Base-by-base conservation (phyloP, 345 rosid genomes). In the Erucastrum elatum region DNA sequence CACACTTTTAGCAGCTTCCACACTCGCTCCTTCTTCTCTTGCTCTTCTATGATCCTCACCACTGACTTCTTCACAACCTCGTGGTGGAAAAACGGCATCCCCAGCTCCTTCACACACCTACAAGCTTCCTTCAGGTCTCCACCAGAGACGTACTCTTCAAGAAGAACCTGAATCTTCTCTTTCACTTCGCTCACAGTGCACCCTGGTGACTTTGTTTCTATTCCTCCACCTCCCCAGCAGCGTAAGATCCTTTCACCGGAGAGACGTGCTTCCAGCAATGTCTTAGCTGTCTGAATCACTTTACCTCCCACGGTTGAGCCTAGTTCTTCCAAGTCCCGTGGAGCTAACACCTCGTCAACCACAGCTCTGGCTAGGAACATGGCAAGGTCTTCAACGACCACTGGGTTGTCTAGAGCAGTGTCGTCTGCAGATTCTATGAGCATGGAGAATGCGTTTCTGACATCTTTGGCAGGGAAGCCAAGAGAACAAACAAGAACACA, bases 61-160 rank as follows among this genome's bases (percentile, higher is more conserved):
- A 90, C 55, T 11, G 90, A 84, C 79, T 93, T 91, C 85, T 93
- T 91, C 69, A 91, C 94, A 27, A 91, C 88, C 69, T 93, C 97
- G 17, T 93, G 95, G 81, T 91, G 94, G 63, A 93, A 93, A 75
- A 93, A 91, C 12, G 98, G 89, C 96, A 93, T 91, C 56, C 89
- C 92, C 27, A 93, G 74, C 31, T 93, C 98, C 78, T 91, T 91
- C 56, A 91, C 90, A 79, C 98, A 93, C 53, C 86, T 88, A 35
- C 84, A 83, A 49, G 98, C 98, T 74, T 93, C 98, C 70, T 85
- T 64, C 2, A 81, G 41, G 5, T 88, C 96, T 16, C 96, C 96
- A 29, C 98, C 94, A 0, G 87, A 88, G 31, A 89, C 94, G 16
- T 83, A 93, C 79, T 93, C 98, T 79, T 93, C 98, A n/a, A 93